Conservation (phyloP, 2,329 filamentous ascomycete genomes). For the Cercospora citrullina region DNA sequence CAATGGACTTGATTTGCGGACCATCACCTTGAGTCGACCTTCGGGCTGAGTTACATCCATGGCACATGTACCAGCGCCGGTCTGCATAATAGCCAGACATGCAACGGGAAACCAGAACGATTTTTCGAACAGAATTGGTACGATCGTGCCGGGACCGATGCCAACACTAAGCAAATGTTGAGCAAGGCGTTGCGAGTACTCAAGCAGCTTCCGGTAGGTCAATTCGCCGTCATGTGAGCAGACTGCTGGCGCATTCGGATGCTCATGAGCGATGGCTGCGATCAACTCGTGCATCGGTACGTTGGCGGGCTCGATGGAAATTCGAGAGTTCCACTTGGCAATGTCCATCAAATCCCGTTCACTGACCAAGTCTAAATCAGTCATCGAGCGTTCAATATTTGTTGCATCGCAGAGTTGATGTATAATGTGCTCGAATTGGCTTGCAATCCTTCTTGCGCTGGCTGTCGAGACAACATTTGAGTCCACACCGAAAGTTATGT, state of each 20-base stretch:
- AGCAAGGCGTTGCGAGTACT: slow-evolving; percentile 19
- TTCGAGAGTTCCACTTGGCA: slow-evolving; percentile 1
- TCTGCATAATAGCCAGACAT: slow-evolving; percentile 35
- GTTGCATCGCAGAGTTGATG: not conserved
- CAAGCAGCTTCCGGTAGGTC: slow-evolving; percentile 32
- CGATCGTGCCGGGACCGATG: slow-evolving; percentile 17
- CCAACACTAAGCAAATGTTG: slow-evolving; percentile 3
- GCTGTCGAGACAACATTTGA: not conserved
- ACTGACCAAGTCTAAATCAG: not conserved
- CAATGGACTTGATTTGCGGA: not conserved
- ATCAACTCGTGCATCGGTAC: slow-evolving; percentile 12
- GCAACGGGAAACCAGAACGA: slow-evolving; percentile 31
- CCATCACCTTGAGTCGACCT: not conserved
- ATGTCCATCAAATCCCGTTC: not conserved
- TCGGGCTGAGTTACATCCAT: slow-evolving; percentile 33
- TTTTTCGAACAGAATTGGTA: slow-evolving; percentile 35
- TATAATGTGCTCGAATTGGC: not conserved
- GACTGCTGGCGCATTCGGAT: slow-evolving; percentile 7
- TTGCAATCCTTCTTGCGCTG: not conserved
- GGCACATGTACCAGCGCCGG: slow-evolving; percentile 32
- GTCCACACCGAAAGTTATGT: not conserved
- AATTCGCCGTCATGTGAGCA: slow-evolving; percentile 34
- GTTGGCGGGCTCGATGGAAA: not conserved
- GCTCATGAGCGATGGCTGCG: not conserved
- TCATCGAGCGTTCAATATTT: not conserved